A percentile compares a stretch with the other conserved stretches of the same genome.
These are phyloP conservation scores for Botrytis tulipae DNA, from an alignment of 2,329 filamentous ascomycete species.

Conservation along the genomic window DNA sequence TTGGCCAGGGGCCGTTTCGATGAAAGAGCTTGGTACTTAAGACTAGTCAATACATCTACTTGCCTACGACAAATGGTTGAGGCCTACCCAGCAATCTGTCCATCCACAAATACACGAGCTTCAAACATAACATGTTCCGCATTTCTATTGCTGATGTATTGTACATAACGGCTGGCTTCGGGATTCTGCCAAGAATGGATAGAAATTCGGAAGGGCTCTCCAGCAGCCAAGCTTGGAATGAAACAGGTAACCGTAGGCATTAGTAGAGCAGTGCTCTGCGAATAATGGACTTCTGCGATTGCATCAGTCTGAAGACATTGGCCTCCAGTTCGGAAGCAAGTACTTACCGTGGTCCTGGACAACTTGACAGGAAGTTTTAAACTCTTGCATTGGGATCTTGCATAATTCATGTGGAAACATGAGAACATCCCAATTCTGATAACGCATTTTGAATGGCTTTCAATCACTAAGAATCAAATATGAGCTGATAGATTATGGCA, in stretches of 20 bases:
- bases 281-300: neutral
- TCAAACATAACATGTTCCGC: constrained; percentile 60
- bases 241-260: constrained; percentile 71
- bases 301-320: neutral
- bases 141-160: constrained; percentile 52
- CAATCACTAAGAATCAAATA: constrained; percentile 11
- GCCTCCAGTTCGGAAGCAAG: neutral
- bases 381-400: constrained; percentile 75
- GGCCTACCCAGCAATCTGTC: constrained; percentile 57
- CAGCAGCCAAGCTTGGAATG: constrained; percentile 60
- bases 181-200: constrained; percentile 71
- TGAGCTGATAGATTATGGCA: constrained; percentile 8
- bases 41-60: neutral
- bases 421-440: constrained; percentile 82
- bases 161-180: constrained; percentile 55
- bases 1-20: constrained; percentile 50
- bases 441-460: constrained; percentile 60
- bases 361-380: constrained; percentile 74
- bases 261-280: constrained; percentile 14
- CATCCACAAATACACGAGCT: constrained; percentile 67
- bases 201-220: constrained; percentile 66
- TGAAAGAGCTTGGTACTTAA: constrained; percentile 49
- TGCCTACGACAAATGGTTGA: neutral
- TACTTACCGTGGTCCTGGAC: constrained; percentile 48
- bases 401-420: constrained; percentile 66